phyloP scores from a whole-genome alignment of 768 basidiomycete genomes.

The Leccinum pellstonianum region DNA sequence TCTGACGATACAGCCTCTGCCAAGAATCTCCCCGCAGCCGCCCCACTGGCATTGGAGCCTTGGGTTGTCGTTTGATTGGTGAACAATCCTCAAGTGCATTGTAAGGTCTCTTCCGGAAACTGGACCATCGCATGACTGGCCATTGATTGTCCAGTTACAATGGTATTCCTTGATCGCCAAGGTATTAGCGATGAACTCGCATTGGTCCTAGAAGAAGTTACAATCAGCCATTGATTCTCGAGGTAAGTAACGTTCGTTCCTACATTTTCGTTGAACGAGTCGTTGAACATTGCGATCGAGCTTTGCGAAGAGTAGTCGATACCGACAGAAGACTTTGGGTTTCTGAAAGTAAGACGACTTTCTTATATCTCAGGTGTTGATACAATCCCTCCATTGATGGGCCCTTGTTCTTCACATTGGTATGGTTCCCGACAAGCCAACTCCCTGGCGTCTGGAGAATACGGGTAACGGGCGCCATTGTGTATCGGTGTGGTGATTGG shows the following conservation, averaged over 20 bases:
- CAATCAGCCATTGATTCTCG: not conserved
- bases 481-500: not conserved
- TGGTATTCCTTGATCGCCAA: not conserved
- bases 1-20: conserved; percentile 14
- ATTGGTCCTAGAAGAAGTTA: conserved; percentile 6
- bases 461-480: not conserved
- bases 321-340: not conserved
- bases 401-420: conserved; percentile 12
- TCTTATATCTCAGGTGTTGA: conserved; percentile 14
- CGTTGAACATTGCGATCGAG: conserved; percentile 11
- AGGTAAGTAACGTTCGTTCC: not conserved
- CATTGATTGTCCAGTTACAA: conserved; percentile 17
- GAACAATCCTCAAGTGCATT: conserved; percentile 14
- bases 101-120: conserved; percentile 20
- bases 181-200: conserved; percentile 11
- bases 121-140: conserved; percentile 3
- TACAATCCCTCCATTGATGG: conserved; percentile 3
- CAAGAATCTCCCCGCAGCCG: conserved; percentile 17
- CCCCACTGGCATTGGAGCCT: conserved; percentile 18
- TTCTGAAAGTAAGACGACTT: not conserved
- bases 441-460: conserved; percentile 11
- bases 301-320: not conserved
- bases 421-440: conserved; percentile 17
- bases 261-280: conserved; percentile 17
- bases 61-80: conserved; percentile 1